Base-by-base conservation (phyloP, 2,329 filamentous ascomycete genomes). In the Aspergillus persii region DNA sequence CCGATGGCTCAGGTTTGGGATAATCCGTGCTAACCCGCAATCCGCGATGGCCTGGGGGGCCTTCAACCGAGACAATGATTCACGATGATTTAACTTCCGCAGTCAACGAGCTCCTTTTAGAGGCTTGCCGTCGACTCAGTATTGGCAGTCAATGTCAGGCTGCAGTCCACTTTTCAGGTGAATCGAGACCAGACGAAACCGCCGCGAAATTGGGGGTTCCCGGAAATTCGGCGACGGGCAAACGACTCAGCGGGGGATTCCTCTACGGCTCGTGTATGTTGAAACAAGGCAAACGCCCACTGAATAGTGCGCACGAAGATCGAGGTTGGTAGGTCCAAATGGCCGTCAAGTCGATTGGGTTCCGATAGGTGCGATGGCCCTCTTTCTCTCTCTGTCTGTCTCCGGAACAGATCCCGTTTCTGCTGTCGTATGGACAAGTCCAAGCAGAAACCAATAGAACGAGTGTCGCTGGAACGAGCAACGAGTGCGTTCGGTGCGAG, bases 31-130 rank as follows among this genome's bases (percentile, higher is more conserved):
- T 63, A 59, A 54, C 56, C 33, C 55, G 59, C 50, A 59, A 54
- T 57, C 33, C 55, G 59, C 50, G 59, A 62, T 57, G 47, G 58
- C 51, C 41, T 59, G 61, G 63, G 64, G 61, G 53, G 48, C 18
- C 18, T 55, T 68, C 62, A 69, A 63, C 67, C 66, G 67, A 69
- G 66, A 69, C 67, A 69, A 58, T 56, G 63, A 61, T 65, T 65
- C 65, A 67, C 64, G 63, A 59, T 60, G 56, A 36, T 57, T 53
- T 64, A 53, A 53, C 60, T 61, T 62, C 59, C 18, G 9, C 8
- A 2, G 8, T 64, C 58, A 49, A n/a, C 36, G 54, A 53, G 51
- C 47, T 57, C 36, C 49, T 50, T 41, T 41, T n/a, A 15, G 57
- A 53, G 57, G 58, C 18, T 50, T 60, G 60, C 26, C 53, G 41